Percentiles rank a stretch among this genome's conserved stretches.
These are phyloP conservation scores for Parietichytrium sp. DNA, from an alignment of 108 stramenopile genomes.

Conservation along the genomic window DNA sequence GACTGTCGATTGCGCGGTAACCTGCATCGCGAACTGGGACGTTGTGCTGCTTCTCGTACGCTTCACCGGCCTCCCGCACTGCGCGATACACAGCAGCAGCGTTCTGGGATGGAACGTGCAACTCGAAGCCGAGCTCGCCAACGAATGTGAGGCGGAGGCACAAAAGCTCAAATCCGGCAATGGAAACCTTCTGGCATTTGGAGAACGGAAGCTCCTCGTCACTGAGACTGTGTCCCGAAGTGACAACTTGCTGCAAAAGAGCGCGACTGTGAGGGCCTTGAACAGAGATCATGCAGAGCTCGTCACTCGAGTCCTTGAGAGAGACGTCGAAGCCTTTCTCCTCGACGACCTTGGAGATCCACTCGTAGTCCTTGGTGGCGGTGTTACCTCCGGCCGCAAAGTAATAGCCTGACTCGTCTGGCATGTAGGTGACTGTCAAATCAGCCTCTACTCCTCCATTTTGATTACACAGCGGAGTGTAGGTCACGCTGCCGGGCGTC, in stretches of 20 bases:
- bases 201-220: constrained; percentile 41
- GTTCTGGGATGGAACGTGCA: constrained; percentile 36
- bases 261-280: constrained; percentile 47
- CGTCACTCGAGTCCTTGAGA: constrained; percentile 45
- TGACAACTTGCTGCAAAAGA: constrained; percentile 41
- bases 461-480: constrained; percentile 45
- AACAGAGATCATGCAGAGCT: constrained; percentile 32
- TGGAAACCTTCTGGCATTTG: neutral
- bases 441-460: constrained; percentile 49
- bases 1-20: constrained; percentile 44
- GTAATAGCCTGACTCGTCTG: constrained; percentile 42
- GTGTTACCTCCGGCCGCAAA: constrained; percentile 44
- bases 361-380: constrained; percentile 48
- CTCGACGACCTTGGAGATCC: constrained; percentile 33
- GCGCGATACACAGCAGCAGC: constrained; percentile 46
- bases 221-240: neutral
- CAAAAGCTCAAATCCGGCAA: constrained; percentile 16
- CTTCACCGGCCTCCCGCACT: constrained; percentile 25
- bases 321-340: neutral
- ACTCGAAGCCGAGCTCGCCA: constrained; percentile 55
- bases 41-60: constrained; percentile 9
- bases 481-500: constrained; percentile 42
- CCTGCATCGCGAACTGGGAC: constrained; percentile 47
- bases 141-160: constrained; percentile 51
- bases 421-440: constrained; percentile 45